Evolutionary conservation across 1,284 basidiomycete genomes (phyloP).

Genomic region (Apiotrichum akiyoshidainum): DNA sequence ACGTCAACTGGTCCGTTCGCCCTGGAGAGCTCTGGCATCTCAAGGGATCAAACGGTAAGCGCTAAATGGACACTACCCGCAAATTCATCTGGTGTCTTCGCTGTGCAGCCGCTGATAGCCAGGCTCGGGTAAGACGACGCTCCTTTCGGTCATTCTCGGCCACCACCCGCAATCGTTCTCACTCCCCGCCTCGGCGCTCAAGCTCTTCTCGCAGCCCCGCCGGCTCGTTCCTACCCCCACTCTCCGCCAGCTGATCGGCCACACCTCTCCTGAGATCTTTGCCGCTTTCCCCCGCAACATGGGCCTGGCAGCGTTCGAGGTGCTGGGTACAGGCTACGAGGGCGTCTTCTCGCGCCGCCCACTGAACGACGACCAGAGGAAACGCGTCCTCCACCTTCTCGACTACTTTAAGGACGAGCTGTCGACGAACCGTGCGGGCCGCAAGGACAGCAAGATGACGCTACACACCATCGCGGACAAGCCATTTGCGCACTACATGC

Average conservation of each 20-base stretch:
- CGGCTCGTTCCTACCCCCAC: slow-evolving; percentile 59
- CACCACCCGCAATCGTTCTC: slow-evolving; percentile 93
- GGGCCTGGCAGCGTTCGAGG: slow-evolving; percentile 69
- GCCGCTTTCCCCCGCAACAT: slow-evolving; percentile 80
- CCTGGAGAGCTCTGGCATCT: slow-evolving; percentile 83
- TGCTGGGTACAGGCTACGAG: slow-evolving; percentile 78
- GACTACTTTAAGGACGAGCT: slow-evolving; percentile 53
- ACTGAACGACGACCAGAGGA: slow-evolving; percentile 52
- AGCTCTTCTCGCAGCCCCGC: slow-evolving; percentile 70
- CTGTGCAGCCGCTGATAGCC: slow-evolving; percentile 2
- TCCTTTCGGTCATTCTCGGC: slow-evolving; percentile 85
- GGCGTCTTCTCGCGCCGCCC: slow-evolving; percentile 65
- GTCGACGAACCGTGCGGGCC: slow-evolving; percentile 3
- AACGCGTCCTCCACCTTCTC: slow-evolving; percentile 57
- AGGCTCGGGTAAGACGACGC: slow-evolving; percentile 94
- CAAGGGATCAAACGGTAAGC: slow-evolving; percentile 74
- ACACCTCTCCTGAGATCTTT: slow-evolving; percentile 84
- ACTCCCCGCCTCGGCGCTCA: slow-evolving; percentile 56
- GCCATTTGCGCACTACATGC: slow-evolving; percentile 61
- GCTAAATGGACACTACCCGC: neutral
- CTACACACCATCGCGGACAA: slow-evolving; percentile 45
- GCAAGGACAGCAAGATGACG: slow-evolving; percentile 1
- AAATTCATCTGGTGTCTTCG: neutral
- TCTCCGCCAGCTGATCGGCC: slow-evolving; percentile 64
- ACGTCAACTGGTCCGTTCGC: slow-evolving; percentile 73